A percentile compares a stretch with the other conserved stretches of the same genome.
These are phyloP conservation scores for Trebouxiophyceae sp. DNA, from an alignment of 163 green algal genomes.

Conservation along the genomic window DNA sequence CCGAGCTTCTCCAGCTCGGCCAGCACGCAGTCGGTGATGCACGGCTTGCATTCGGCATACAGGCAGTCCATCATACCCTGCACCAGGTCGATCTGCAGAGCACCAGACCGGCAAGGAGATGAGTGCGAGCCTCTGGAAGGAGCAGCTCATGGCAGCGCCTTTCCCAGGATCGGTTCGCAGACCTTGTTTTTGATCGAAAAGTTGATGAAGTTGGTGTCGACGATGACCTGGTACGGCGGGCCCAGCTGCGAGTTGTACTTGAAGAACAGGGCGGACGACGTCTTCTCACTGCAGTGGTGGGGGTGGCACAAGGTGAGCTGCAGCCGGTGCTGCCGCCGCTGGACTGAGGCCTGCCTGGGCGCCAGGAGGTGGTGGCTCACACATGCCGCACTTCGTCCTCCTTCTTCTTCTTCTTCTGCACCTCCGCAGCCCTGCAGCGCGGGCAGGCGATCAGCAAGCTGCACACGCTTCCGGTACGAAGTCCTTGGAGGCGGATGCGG, in stretches of 20 bases:
- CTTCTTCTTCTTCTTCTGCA: conserved; percentile 44
- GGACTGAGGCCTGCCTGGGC: not conserved
- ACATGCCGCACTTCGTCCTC: conserved; percentile 76
- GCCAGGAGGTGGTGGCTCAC: conserved; percentile 43
- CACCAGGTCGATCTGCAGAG: conserved; percentile 83
- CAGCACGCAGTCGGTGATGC: conserved; percentile 97
- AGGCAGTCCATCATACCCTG: conserved; percentile 98
- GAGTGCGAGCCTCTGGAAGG: not conserved
- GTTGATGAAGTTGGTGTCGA: conserved; percentile 99
- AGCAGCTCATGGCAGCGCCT: not conserved
- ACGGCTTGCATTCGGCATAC: conserved; percentile 95
- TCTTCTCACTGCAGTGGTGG: conserved; percentile 43
- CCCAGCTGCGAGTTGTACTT: conserved; percentile 97
- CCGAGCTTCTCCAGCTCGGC: conserved; percentile 98
- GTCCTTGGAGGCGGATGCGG: too few species aligned
- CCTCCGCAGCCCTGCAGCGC: conserved; percentile 18
- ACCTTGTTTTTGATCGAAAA: conserved; percentile 99
- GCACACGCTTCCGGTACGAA: not conserved
- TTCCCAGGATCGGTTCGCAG: not conserved
- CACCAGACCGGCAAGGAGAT: too few species aligned
- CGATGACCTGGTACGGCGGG: conserved; percentile 94
- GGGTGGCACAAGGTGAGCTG: not conserved
- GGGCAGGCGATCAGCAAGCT: not conserved
- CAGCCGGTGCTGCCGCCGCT: not conserved
- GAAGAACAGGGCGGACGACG: conserved; percentile 92